A percentile compares a stretch with the other conserved stretches of the same genome.
These are phyloP conservation scores for Saccharomyces hybrid DNA, from an alignment of 1,139 yeast species.

Conservation along the genomic window DNA sequence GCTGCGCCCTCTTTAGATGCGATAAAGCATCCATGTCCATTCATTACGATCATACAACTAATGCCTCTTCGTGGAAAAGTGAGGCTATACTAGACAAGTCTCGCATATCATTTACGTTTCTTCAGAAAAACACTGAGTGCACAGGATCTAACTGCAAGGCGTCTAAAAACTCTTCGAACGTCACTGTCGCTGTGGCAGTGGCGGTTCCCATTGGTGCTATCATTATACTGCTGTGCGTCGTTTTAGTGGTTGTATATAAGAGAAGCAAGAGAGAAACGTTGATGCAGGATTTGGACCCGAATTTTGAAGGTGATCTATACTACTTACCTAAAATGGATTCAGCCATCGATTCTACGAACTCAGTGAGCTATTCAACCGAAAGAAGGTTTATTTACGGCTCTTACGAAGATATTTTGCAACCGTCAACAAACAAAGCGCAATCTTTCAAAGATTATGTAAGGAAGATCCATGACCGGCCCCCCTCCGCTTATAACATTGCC, in stretches of 20 bases:
- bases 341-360: slow-evolving; percentile 20
- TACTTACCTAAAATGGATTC: slow-evolving; percentile 40
- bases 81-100: background rate
- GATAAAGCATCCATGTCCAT: background rate
- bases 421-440: slow-evolving; percentile 15
- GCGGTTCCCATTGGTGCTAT: slow-evolving; percentile 57
- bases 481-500: slow-evolving; percentile 19
- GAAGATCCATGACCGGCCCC: slow-evolving; percentile 13
- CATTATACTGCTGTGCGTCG: slow-evolving; percentile 38
- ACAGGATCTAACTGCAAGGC: slow-evolving; percentile 35
- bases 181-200: slow-evolving; percentile 55
- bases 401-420: slow-evolving; percentile 13
- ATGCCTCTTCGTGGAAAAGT: background rate
- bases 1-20: background rate
- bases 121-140: slow-evolving; percentile 14
- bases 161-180: slow-evolving; percentile 33
- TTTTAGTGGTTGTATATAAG: slow-evolving; percentile 47
- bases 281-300: slow-evolving; percentile 59
- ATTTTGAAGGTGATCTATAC: slow-evolving; percentile 68
- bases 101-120: background rate
- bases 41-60: background rate
- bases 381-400: slow-evolving; percentile 2
- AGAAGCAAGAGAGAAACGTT: slow-evolving; percentile 47
- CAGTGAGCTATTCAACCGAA: slow-evolving; percentile 3
- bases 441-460: slow-evolving; percentile 19